phyloP scores from a whole-genome alignment of 257 asterid species.

The Jacaranda mimosifolia region DNA sequence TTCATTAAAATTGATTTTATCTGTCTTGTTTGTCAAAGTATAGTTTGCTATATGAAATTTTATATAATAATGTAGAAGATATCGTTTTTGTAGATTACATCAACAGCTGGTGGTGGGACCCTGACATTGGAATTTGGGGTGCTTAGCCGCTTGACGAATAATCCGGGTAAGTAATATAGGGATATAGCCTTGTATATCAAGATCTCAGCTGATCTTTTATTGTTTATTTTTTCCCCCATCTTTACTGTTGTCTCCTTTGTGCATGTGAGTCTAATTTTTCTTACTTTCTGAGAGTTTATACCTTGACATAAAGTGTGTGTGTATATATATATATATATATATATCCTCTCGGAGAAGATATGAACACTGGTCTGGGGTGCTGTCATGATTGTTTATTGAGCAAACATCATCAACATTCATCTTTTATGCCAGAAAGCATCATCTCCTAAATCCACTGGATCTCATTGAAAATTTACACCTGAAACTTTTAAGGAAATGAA shows the following conservation, averaged over 20 bases:
- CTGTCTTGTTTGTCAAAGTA: not conserved
- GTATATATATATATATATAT: too few species aligned
- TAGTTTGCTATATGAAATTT: constrained; percentile 8
- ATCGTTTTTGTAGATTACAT: constrained; percentile 74
- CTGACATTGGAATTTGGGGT: constrained; percentile 94
- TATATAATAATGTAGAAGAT: constrained; percentile 30
- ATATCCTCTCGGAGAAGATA: not conserved
- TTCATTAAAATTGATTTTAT: not conserved
- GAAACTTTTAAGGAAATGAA: not conserved
- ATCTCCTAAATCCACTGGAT: not conserved
- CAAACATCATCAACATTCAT: not conserved
- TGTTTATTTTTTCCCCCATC: not conserved
- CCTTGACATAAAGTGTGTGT: not conserved
- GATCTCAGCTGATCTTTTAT: not conserved
- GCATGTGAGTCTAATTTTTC: not conserved
- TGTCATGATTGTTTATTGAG: not conserved
- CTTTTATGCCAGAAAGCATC: not conserved
- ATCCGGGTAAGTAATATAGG: constrained; percentile 67
- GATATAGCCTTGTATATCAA: constrained; percentile 8
- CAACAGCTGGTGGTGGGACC: constrained; percentile 99
- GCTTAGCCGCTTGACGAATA: constrained; percentile 95
- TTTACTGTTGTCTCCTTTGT: not conserved
- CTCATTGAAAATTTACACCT: not conserved
- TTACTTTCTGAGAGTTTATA: not conserved
- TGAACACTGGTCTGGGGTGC: not conserved